phyloP scores from a whole-genome alignment of 768 basidiomycete species.

The Sporobolomyces roseus region DNA sequence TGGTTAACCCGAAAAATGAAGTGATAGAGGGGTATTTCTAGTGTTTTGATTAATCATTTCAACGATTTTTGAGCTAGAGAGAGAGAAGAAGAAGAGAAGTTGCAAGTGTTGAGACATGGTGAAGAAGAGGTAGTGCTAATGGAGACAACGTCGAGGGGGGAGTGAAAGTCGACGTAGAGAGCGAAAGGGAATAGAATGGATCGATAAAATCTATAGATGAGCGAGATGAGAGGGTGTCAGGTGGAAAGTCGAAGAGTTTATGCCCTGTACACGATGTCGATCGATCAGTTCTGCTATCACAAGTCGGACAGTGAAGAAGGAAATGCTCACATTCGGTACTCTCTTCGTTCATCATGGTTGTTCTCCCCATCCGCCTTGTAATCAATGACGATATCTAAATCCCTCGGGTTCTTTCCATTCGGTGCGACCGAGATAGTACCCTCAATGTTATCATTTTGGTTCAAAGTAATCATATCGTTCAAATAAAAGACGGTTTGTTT shows the following conservation, averaged over 20 bases:
- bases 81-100: too few relatives aligned
- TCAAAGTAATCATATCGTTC: conserved; percentile 65
- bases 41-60: too few relatives aligned
- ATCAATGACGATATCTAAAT: conserved; percentile 80
- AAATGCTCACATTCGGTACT: conserved; percentile 38
- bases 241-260: not conserved
- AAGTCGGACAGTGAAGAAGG: not conserved
- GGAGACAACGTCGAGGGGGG: too few relatives aligned
- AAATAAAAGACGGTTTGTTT: conserved; percentile 95
- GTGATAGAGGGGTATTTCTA: too few relatives aligned
- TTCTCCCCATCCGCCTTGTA: conserved; percentile 58
- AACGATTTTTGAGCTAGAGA: too few relatives aligned
- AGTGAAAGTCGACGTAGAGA: too few relatives aligned
- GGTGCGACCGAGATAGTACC: conserved; percentile 76
- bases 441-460: conserved; percentile 60
- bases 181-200: too few relatives aligned
- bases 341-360: conserved; percentile 24
- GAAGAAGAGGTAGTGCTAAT: too few relatives aligned
- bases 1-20: too few relatives aligned
- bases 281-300: not conserved
- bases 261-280: not conserved
- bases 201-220: too few relatives aligned
- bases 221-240: not conserved
- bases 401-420: conserved; percentile 87
- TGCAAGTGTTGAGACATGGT: too few relatives aligned